Evolutionary conservation across 2,329 filamentous ascomycete species (phyloP), one percentile per base, ranked within the genome.

Genomic region (Fusarium sp.): DNA sequence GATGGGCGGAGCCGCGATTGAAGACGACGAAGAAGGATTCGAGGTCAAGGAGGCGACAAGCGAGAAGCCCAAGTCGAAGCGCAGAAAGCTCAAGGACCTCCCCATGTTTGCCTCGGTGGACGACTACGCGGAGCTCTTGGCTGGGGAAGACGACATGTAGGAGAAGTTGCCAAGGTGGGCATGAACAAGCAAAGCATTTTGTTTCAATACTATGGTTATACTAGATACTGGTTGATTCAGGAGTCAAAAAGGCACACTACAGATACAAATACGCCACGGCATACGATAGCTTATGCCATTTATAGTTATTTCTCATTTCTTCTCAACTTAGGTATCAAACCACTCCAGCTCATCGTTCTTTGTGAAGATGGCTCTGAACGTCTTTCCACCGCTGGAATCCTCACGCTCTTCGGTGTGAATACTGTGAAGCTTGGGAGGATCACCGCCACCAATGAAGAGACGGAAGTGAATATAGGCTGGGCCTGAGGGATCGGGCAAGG

Each of bases 361-460:
- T 28, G 92, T 92, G 70, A 89, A 92, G 70, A 97, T 91, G 40
- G 94, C 94, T 1, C 93, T 97, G 77, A 97, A 97, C 70, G 97
- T 91, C 78, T 94, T 93, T 76, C 93, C 87, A 26, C 93, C 94
- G 47, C 89, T 87, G n/a, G 92, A 81, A 6, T 93, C 93, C 84
- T 96, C 95, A 84, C 95, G 95, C 80, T 97, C 97, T 64, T 97
- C 80, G 3, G 93, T 93, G 85, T 97, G 97, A 31, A 94, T 93
- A 74, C 96, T 92, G 63, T 94, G 87, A 83, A 93, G 83, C 85
- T 97, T 93, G 31, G 93, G 90, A 74, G 62, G 56, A 12, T 92
- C 84, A 8, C 91, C 89, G 7, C 97, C 87, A 76, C 96, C 92
- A 58, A 97, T 87, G 73, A 88, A 95, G 48, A 96, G 91, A 79